Conservation (phyloP, 2,329 filamentous ascomycete species). For the Epichloe scottii region DNA sequence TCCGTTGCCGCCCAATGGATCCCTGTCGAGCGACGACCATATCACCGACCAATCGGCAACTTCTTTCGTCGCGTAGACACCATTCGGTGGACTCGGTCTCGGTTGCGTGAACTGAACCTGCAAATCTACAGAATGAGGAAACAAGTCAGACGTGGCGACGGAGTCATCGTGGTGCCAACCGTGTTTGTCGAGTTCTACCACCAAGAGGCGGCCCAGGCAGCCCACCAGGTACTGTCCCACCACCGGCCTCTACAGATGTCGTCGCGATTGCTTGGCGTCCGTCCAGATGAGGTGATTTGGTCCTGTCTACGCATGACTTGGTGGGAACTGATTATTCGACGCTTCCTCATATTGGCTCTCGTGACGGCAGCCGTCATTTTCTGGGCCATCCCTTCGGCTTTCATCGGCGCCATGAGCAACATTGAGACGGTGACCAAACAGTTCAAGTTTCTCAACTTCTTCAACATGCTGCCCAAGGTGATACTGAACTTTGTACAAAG, state of each 20-base stretch:
- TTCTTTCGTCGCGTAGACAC: conserved; percentile 87
- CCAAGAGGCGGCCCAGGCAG: conserved; percentile 73
- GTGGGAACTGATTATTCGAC: conserved; percentile 71
- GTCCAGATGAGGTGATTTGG: conserved; percentile 80
- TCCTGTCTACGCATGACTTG: conserved; percentile 68
- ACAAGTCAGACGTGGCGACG: conserved; percentile 59
- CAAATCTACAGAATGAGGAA: conserved; percentile 53
- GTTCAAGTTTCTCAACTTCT: conserved; percentile 59
- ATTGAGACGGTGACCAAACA: conserved; percentile 55
- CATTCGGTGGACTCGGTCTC: conserved; percentile 71
- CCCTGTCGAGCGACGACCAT: conserved; percentile 58
- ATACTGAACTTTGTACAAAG: conserved; percentile 77
- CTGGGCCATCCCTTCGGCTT: conserved; percentile 64
- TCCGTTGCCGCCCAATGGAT: conserved; percentile 63
- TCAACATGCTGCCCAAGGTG: conserved; percentile 54
- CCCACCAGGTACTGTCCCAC: conserved; percentile 77
- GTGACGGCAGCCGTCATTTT: conserved; percentile 73
- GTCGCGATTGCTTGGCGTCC: conserved; percentile 71
- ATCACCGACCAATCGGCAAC: conserved; percentile 53
- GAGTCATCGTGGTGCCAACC: conserved; percentile 53
- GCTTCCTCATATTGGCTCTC: conserved; percentile 56
- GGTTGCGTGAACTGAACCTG: conserved; percentile 26
- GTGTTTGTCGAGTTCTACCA: conserved; percentile 85
- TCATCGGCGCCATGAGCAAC: conserved; percentile 80
- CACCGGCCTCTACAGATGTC: conserved; percentile 80